phyloP scores from a whole-genome alignment of 148 eudicot genomes.

The Rhododendron henanense region DNA sequence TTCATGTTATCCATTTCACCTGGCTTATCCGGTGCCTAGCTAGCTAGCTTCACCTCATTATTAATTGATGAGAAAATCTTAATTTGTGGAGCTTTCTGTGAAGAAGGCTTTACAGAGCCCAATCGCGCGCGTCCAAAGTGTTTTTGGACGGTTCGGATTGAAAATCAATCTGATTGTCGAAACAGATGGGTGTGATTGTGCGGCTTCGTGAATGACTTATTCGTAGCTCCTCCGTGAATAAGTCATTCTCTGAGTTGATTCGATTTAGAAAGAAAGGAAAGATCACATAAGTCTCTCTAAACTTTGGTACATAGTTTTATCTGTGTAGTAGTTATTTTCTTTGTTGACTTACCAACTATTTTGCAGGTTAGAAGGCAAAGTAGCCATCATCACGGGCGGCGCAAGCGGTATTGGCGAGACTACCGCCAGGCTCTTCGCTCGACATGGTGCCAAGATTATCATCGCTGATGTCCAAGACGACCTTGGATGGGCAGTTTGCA shows the following conservation, averaged over 20 bases:
- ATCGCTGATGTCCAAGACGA: not conserved
- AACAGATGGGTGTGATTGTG: too few relatives aligned
- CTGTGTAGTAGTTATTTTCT: not conserved
- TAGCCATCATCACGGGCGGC: not conserved
- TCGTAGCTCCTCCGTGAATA: too few relatives aligned
- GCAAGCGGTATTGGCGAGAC: not conserved
- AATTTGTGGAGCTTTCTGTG: too few relatives aligned
- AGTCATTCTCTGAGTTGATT: not conserved
- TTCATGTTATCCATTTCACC: not conserved
- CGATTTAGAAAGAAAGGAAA: not conserved
- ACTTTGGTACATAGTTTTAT: not conserved
- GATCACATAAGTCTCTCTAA: not conserved
- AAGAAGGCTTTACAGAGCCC: too few relatives aligned
- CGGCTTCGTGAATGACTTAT: too few relatives aligned
- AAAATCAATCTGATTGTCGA: too few relatives aligned
- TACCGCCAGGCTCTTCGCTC: not conserved
- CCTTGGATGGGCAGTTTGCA: not conserved
- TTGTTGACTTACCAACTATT: not conserved
- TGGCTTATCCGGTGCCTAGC: not conserved
- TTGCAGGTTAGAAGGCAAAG: conserved; percentile 4
- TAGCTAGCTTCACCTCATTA: not conserved
- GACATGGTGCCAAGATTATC: not conserved
- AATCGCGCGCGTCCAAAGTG: too few relatives aligned
- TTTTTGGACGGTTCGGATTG: too few relatives aligned
- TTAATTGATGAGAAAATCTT: too few relatives aligned